Base-by-base conservation (phyloP, 345 rosid species). In the Durio zibethinus region DNA sequence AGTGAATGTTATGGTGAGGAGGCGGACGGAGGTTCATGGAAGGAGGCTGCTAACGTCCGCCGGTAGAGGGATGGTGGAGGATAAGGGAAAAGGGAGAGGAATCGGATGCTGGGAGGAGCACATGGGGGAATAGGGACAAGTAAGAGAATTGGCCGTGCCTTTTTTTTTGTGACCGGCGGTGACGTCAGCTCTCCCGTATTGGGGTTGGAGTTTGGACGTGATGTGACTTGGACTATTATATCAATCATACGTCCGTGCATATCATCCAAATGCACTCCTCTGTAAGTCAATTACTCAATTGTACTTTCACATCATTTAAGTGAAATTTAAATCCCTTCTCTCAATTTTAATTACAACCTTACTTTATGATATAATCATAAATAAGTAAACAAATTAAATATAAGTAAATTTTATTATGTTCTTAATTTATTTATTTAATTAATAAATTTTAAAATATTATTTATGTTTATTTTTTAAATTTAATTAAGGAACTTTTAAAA, bases 101-200 rank as follows among this genome's bases (percentile, higher is more conserved):
- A 75, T 43, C 78, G 78, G 79, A 75, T 67, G 45, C 43, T 65
- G 74, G 40, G 14, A 42, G 50, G 67, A 60, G 61, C 74, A 20
- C 75, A 40, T 36, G n/a, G 47, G 31, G 79, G 29, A 38, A 43
- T 27, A 35, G 60, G 21, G 43, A 72, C 56, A 59, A 48, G 70
- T 38, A 15, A 50, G 42, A 50, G 35, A 69, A 82, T 72, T 48
- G 62, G 86, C 82, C 78, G 84, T 56, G 76, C 84, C 80, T 75
- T 5, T 42, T 40, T 67, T 7, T 56, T 43, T 53, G 80, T 73
- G 78, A 88, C 88, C 89, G 86, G 88, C 86, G 88, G 77, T 87
- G 90, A 87, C 87, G 88, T 87, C 87, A 90, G 50, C 84, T 64
- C 83, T 64, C 73, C 80, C 74, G 75, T 62, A 38, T 33, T 38